Evolutionary conservation across 2,329 filamentous ascomycete genomes (phyloP), one percentile per base, ranked within the genome.

Genomic region (Pseudogymnoascus sp.): DNA sequence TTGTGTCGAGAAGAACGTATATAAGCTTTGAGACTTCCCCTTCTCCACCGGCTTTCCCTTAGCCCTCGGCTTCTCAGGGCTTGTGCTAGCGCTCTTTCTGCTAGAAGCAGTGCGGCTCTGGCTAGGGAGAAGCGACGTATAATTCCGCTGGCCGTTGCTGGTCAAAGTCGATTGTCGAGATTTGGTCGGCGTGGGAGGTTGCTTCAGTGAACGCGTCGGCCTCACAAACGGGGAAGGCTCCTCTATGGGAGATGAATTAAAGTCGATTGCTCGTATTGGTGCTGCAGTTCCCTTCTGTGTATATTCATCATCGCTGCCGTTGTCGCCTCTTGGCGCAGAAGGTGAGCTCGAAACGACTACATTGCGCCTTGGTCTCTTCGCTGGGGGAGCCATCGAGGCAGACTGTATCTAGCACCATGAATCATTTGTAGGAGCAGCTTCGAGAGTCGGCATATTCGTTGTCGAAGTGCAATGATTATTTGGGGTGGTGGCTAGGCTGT

Each of bases 1-100:
- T 71, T 88, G 85, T 60, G 80, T 85, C 17, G 84, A 85, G 67
- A 88, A 88, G 17, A 88, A 77, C 0, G 82, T 79, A 69, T 81
- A 77, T 13, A 88, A 76, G 67, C 88, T 81, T 3, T 78, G 83
- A 6, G 80, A 81, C 65, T 81, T 83, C 29, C 60, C 80, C 66
- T 79, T 83, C 61, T 82, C 81, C 6, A 78, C 78, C 5, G 72
- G 53, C 65, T 78, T 80, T n/a, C 69, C 71, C 75, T 69, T 74
- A 46, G 67, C 67, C 64, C 70, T 75, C 63, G 68, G 63, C 68
- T 79, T 80, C 63, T 78, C 74, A 0, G 82, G 81, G 65, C 81
- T 83, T 15, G 75, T 72, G 64, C 77, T 81, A 66, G 62, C 67
- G 66, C 65, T 73, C 63, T 68, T 72, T 66, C 42, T 72, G 66